These are phyloP conservation scores for Sequoiadendron giganteum DNA, from an alignment of 75 land plant genomes.

Conservation along the genomic window DNA sequence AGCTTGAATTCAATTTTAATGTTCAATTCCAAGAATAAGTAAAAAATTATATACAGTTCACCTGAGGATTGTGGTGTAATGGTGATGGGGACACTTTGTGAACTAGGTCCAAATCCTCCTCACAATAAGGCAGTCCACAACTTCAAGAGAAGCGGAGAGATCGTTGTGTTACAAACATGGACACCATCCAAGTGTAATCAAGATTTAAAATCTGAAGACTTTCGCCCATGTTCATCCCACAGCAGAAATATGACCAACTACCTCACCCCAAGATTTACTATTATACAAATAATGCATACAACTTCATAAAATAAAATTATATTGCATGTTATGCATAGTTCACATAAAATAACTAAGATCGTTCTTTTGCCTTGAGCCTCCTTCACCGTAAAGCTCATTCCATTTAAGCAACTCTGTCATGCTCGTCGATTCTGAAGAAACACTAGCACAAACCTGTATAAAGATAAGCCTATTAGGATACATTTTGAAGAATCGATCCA, in stretches of 20 bases:
- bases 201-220: neutral
- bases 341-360: constrained; percentile 80
- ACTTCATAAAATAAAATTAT: neutral
- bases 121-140: neutral
- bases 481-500: neutral
- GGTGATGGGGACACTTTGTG: neutral
- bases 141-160: neutral
- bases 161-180: neutral
- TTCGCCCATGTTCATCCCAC: neutral
- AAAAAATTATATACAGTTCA: neutral
- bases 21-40: neutral
- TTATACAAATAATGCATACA: neutral
- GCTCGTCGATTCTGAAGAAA: constrained; percentile 65
- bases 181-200: neutral
- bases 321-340: neutral
- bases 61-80: neutral
- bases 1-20: neutral
- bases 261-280: neutral
- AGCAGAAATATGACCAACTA: neutral
- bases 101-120: neutral
- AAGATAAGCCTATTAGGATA: neutral
- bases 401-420: constrained; percentile 71
- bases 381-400: constrained; percentile 86
- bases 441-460: constrained; percentile 72
- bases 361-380: constrained; percentile 73